phyloP scores from a whole-genome alignment of 2,329 filamentous ascomycete genomes.

The Grosmannia huntii region DNA sequence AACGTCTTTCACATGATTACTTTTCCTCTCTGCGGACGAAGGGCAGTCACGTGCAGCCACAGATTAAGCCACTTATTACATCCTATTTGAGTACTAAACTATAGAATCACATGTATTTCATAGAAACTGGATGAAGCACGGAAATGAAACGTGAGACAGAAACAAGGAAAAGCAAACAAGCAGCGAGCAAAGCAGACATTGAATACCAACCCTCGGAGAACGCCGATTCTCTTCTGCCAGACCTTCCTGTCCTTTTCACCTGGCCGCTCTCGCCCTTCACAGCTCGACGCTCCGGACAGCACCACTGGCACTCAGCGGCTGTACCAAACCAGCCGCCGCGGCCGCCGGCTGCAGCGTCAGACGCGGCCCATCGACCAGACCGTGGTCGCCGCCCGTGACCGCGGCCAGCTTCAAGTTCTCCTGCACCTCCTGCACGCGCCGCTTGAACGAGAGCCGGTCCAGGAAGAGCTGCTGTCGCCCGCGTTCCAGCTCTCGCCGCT shows the following conservation, averaged over 20 bases:
- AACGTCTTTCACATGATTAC: constrained; percentile 4
- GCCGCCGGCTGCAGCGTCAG: constrained; percentile 39
- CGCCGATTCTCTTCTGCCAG: constrained; percentile 8
- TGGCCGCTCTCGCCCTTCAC: constrained; percentile 14
- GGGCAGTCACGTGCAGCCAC: not conserved
- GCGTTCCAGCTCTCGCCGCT: constrained; percentile 83
- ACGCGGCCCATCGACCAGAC: constrained; percentile 34
- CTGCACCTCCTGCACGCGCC: constrained; percentile 72
- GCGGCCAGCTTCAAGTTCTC: constrained; percentile 52
- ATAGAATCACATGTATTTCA: not conserved
- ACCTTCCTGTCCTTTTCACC: not conserved
- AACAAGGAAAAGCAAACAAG: not conserved
- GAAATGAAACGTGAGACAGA: not conserved
- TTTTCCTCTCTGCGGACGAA: not conserved
- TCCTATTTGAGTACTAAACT: not conserved
- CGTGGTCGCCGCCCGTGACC: constrained; percentile 35
- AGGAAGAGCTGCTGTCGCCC: constrained; percentile 88
- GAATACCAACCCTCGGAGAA: constrained; percentile 3
- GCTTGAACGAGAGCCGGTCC: constrained; percentile 81
- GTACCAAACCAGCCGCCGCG: constrained; percentile 27
- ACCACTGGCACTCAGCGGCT: constrained; percentile 41
- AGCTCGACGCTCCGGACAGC: constrained; percentile 46
- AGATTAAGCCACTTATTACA: not conserved
- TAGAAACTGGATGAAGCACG: too few relatives aligned
- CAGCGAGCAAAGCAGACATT: not conserved